These are phyloP conservation scores for Penicillium angulare DNA, from an alignment of 495 filamentous ascomycete genomes.

Conservation along the genomic window DNA sequence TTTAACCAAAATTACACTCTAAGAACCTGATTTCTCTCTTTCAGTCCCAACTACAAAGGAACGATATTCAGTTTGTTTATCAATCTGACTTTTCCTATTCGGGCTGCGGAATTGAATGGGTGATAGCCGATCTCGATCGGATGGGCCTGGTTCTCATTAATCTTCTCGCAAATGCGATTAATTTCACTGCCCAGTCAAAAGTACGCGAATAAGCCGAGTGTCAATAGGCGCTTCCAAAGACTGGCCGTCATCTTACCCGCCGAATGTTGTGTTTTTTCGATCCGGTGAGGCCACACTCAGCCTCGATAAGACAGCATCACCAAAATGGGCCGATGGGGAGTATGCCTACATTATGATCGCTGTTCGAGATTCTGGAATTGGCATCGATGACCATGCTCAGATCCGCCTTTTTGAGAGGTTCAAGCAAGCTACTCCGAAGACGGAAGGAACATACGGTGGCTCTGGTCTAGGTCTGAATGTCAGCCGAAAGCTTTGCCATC, in stretches of 20 bases:
- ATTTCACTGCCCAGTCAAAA: slow-evolving; percentile 61
- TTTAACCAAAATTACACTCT: slow-evolving; percentile 65
- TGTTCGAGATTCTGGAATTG: slow-evolving; percentile 76
- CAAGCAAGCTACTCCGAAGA: slow-evolving; percentile 74
- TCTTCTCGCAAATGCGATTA: slow-evolving; percentile 74
- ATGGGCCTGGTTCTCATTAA: no score
- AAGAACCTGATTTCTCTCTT: slow-evolving; percentile 71
- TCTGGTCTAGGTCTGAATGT: slow-evolving; percentile 84
- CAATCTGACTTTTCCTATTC: slow-evolving; percentile 55
- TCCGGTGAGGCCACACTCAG: slow-evolving; percentile 33
- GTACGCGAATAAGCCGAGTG: slow-evolving; percentile 62
- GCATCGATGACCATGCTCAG: slow-evolving; percentile 69
- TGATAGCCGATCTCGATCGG: slow-evolving; percentile 66
- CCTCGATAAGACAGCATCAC: slow-evolving; percentile 45
- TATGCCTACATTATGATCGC: slow-evolving; percentile 68
- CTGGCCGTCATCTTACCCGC: slow-evolving; percentile 43
- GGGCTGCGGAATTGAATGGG: slow-evolving; percentile 59
- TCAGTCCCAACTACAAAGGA: slow-evolving; percentile 64
- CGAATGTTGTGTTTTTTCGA: slow-evolving; percentile 53
- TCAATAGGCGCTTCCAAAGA: slow-evolving; percentile 64
- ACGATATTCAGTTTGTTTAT: slow-evolving; percentile 64
- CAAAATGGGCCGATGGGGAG: slow-evolving; percentile 69
- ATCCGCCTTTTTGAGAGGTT: slow-evolving; percentile 78
- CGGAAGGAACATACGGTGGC: slow-evolving; percentile 79
- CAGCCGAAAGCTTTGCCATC: slow-evolving; percentile 69